Base-by-base conservation (phyloP, 2,329 filamentous ascomycete genomes). In the Sarocladiaceae sp. region DNA sequence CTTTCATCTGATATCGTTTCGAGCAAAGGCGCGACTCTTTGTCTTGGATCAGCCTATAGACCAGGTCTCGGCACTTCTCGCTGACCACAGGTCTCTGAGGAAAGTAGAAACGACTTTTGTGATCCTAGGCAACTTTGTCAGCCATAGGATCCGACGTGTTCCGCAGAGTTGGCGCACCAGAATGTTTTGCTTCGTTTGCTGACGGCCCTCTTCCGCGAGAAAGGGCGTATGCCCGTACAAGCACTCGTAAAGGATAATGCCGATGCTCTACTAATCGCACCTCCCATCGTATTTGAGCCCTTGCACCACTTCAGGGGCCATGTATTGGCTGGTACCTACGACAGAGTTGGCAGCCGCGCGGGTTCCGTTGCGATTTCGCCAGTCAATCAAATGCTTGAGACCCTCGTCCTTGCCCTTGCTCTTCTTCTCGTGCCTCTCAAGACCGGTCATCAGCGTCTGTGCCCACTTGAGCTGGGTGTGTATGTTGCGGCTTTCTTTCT, bases 221-320 rank as follows among this genome's bases (percentile, higher is more conserved):
- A 97, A 97, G 0, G 91, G 91, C 1, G 91, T 96, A 49, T 83
- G 85, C 1, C 91, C 91, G 59, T 93, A 97, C 2, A 97, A 70
- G 56, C 91, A 96, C 73, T 97, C 91, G 57, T 88, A 97, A 46
- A 97, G 66, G 58, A 97, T 96, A 58, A 97, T 82, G 44, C 89
- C 91, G 54, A 97, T 79, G 65, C 90, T 96, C 91, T 87, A 97
- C 88, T 78, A 97, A 65, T 97, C 91, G 65, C 91, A 97, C 57
- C 91, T 77, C 23, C 87, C 91, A 64, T 97, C 93, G 61, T 97
- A 97, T 29, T 75, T 68, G 40, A 88, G 77, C 21, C 90, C 88
- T 51, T 77, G 72, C 47, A 96, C 83, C 15, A 97, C 87, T 67
- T 97, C 93, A 2, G 91, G 91, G 1, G 93, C 91, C 93, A 96